Evolutionary conservation across 2,329 filamentous ascomycete species (phyloP), one percentile per base, ranked within the genome.

Genomic region (Trichothecium sympodiale): DNA sequence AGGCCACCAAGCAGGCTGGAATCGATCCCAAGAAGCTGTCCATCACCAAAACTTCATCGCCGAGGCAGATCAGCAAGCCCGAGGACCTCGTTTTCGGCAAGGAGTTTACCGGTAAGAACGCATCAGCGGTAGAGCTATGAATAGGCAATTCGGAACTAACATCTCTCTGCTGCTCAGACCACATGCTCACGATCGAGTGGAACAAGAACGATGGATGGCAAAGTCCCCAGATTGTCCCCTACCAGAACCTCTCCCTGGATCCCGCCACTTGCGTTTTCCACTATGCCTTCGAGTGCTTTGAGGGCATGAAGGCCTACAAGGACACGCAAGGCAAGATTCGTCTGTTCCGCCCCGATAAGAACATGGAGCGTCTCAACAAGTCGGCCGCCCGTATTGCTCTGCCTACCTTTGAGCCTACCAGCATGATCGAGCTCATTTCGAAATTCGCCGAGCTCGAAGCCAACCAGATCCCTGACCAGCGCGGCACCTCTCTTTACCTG

Each of bases 281-380:
- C 73, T 98, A 98, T 62, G 91, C 86, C 33, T 96, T 96, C 55
- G 85, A 93, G 61, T 91, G 83, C 59, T 98, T 98, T 62, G 91
- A 98, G 68, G 91, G 91, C 48, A 94, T 96, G 87, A 98, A 98
- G 69, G 91, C 91, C 41, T 98, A 98, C 73, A 93, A 89, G 62
- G 86, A 94, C 64, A 76, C 72, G 51, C 56, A 75, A 30, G 85
- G 85, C 48, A 65, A 78, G 40, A 75, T 94, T 47, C 80, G 89
- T 37, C 69, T 98, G 37, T 98, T 98, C 73, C 77, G 91, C 25
- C 91, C 91, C 3, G 82, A 94, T 58, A 91, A 77, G 73, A 98
- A 98, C 69, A 96, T 96, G 89, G 79, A 71, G 44, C 82, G 91
- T 41, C 65, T 98, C 61, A 98, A 96, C 70, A 85, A 82, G 60